Evolutionary conservation across 2,329 filamentous ascomycete genomes (phyloP).

Genomic region (Pseudocercospora fuligena): DNA sequence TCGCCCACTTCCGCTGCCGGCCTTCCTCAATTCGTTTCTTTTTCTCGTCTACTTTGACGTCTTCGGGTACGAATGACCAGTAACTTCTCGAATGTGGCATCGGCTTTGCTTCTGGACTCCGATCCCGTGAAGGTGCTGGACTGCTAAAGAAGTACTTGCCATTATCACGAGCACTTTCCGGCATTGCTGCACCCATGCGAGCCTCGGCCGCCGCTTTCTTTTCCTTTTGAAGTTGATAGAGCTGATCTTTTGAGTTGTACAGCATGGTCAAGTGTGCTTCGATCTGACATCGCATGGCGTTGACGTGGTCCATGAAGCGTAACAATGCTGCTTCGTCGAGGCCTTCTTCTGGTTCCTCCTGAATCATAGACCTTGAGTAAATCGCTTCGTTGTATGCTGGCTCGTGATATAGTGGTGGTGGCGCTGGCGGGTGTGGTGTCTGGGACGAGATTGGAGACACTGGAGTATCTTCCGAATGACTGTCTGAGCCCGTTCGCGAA

Average conservation of each 20-base stretch:
- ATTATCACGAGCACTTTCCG: slow-evolving; percentile 3
- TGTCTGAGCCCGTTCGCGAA: slow-evolving; percentile 6
- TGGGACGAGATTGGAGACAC: slow-evolving; percentile 7
- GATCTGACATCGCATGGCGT: slow-evolving; percentile 39
- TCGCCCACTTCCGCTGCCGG: slow-evolving; percentile 35
- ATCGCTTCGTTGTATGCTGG: background rate
- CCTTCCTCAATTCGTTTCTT: slow-evolving; percentile 35
- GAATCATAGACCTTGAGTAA: background rate
- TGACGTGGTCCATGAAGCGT: slow-evolving; percentile 31
- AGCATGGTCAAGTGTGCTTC: slow-evolving; percentile 43
- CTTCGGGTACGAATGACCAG: slow-evolving; percentile 35
- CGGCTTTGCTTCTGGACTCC: background rate
- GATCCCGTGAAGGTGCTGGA: slow-evolving; percentile 11
- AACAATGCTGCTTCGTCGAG: slow-evolving; percentile 16
- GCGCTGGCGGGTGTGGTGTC: slow-evolving; percentile 4
- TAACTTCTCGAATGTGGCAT: slow-evolving; percentile 29
- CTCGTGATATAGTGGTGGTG: background rate
- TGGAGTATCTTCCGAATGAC: background rate
- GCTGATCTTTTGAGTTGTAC: slow-evolving; percentile 33
- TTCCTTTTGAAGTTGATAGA: slow-evolving; percentile 21
- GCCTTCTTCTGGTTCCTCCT: background rate
- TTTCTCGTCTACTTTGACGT: slow-evolving; percentile 35
- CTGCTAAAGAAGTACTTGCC: slow-evolving; percentile 14
- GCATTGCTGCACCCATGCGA: slow-evolving; percentile 12
- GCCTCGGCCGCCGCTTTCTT: slow-evolving; percentile 19